phyloP scores from a whole-genome alignment of 805 yeast genomes.

The Metschnikowia matae region DNA sequence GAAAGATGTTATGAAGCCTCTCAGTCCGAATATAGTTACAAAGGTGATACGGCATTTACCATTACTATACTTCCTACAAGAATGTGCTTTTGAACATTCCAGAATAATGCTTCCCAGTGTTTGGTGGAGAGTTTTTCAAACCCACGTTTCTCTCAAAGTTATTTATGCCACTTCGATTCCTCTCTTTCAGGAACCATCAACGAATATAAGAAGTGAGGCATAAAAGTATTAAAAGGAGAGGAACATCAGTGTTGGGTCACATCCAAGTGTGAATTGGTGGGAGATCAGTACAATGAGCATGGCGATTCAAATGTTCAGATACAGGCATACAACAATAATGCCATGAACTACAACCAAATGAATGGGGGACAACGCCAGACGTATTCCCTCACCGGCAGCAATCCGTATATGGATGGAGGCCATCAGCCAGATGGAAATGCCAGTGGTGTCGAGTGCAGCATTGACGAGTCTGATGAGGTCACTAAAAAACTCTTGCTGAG shows the following conservation, averaged over 20 bases:
- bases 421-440: constrained; percentile 37
- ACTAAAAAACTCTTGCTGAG: constrained; percentile 69
- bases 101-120: too few species aligned
- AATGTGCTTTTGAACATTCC: too few species aligned
- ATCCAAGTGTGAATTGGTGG: not conserved
- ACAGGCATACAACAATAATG: not conserved
- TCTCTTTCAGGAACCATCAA: too few species aligned
- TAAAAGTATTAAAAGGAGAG: too few species aligned
- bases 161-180: too few species aligned
- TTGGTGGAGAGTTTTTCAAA: too few species aligned
- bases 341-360: not conserved
- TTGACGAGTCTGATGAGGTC: constrained; percentile 62
- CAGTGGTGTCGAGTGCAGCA: constrained; percentile 49
- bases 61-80: too few species aligned
- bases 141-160: too few species aligned
- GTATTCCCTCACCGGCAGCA: constrained; percentile 11
- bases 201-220: too few species aligned
- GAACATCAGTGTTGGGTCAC: constrained; percentile 3
- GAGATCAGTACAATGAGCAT: not conserved
- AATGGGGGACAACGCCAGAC: constrained; percentile 5
- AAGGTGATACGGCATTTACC: too few species aligned
- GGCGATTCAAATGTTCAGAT: not conserved
- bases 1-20: too few species aligned
- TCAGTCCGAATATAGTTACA: too few species aligned
- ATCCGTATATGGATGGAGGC: constrained; percentile 21